Evolutionary conservation across 768 basidiomycete genomes (phyloP), one percentile per base, ranked within the genome.

Genomic region (Sporobolomyces phaffii): DNA sequence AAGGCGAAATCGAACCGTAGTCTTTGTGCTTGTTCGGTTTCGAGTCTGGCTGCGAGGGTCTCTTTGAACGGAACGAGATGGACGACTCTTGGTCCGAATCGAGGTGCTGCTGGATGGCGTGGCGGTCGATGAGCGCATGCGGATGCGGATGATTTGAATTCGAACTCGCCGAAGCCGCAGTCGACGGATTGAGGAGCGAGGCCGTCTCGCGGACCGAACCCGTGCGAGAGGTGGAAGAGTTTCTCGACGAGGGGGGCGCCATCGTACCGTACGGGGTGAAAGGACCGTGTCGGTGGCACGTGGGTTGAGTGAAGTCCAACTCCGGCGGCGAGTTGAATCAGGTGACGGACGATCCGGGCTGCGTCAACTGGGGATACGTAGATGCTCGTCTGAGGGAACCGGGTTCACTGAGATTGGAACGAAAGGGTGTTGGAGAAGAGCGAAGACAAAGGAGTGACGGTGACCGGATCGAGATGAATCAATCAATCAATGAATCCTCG

Each of bases 71-170:
- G 33, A 54, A 41, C 17, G 54, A 56, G 38, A 56, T 5, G 22
- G 26, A 26, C 41, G 56, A 58, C 3, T 58, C 56, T 22, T 34
- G 41, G 34, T 58, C 56, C 22, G 56, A 58, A 45, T 58, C 56
- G 43, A 43, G 26, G 11, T 28, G 52, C n/a, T n/a, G n/a, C n/a
- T n/a, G n/a, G n/a, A n/a, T n/a, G n/a, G n/a, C n/a, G n/a, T n/a
- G n/a, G n/a, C n/a, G n/a, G 20, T 20, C 8, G 15, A 8, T 7
- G 20, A 17, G 44, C 44, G 10, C 11, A 24, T 7, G 44, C 44
- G 7, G 44, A 17, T 7, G n/a, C 20, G 44, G n/a, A 24, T 9
- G 8, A 18, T 22, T 31, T 47, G 40, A 20, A 14, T 33, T 51
- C 56, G 18, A 22, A 40, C 28, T 50, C 43, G 62, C 40, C 31